phyloP scores from a whole-genome alignment of 2,329 filamentous ascomycete species.

The Cladophialophora immunda region DNA sequence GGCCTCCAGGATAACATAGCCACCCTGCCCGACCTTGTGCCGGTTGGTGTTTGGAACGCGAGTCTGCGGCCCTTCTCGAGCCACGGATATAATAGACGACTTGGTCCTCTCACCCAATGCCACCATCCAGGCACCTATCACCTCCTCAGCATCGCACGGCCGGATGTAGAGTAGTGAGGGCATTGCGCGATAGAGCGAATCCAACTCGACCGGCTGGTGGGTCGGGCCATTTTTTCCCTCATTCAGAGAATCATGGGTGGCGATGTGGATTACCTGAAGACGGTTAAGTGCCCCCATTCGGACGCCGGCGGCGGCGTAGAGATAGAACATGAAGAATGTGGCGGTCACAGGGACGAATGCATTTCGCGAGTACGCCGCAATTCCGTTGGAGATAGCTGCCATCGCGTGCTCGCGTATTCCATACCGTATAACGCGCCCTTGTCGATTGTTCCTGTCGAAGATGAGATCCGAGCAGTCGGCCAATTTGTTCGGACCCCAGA shows the following conservation, averaged over 20 bases:
- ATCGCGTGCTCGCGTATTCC: conserved; percentile 71
- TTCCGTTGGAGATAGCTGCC: conserved; percentile 81
- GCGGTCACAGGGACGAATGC: conserved; percentile 56
- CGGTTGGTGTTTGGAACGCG: conserved; percentile 40
- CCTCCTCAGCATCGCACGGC: conserved; percentile 65
- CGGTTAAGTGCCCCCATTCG: conserved; percentile 65
- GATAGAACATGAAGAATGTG: too few species aligned
- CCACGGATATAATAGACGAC: conserved; percentile 50
- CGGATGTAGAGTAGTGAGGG: conserved; percentile 67
- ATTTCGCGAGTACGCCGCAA: conserved; percentile 66
- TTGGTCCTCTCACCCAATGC: conserved; percentile 51
- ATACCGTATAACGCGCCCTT: conserved; percentile 64
- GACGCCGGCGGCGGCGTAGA: too few species aligned
- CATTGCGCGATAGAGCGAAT: conserved; percentile 66
- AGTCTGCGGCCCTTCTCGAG: conserved; percentile 3
- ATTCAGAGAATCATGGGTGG: conserved; percentile 67
- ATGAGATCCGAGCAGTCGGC: conserved; percentile 31
- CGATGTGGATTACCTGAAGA: conserved; percentile 65
- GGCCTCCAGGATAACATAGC: conserved; percentile 46
- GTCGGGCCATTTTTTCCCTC: conserved; percentile 69
- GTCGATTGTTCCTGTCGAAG: conserved; percentile 43
- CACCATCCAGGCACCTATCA: conserved; percentile 61
- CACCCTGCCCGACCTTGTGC: conserved; percentile 48
- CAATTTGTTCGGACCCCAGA: conserved; percentile 39
- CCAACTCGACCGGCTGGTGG: conserved; percentile 66